Conservation (phyloP, 2,329 filamentous ascomycete species). For the Cytospora mali region DNA sequence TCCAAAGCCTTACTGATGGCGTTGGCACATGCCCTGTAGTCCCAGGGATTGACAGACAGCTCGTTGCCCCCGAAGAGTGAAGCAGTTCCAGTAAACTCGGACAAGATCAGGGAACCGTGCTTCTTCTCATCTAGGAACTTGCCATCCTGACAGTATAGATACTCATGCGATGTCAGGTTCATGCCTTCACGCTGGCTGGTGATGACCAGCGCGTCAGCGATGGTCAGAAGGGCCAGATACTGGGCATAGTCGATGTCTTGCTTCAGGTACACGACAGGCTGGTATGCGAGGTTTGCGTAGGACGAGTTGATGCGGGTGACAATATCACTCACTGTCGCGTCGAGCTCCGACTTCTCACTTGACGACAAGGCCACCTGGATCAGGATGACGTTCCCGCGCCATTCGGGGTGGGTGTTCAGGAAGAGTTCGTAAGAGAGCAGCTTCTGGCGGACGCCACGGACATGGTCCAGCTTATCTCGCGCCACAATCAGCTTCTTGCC, state of each 20-base stretch:
- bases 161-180: slow-evolving; percentile 96
- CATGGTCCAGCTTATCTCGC: slow-evolving; percentile 90
- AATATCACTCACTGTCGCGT: slow-evolving; percentile 88
- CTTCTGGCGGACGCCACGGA: slow-evolving; percentile 92
- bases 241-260: slow-evolving; percentile 93
- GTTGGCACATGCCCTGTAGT: slow-evolving; percentile 84
- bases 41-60: slow-evolving; percentile 91
- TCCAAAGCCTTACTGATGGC: slow-evolving; percentile 83
- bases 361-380: slow-evolving; percentile 94
- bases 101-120: slow-evolving; percentile 86
- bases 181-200: slow-evolving; percentile 95
- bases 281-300: slow-evolving; percentile 88
- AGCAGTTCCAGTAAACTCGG: slow-evolving; percentile 91
- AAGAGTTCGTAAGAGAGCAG: slow-evolving; percentile 90
- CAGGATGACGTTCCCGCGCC: slow-evolving; percentile 83
- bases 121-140: slow-evolving; percentile 69
- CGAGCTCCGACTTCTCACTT: slow-evolving; percentile 83
- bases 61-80: slow-evolving; percentile 81
- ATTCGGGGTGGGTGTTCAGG: slow-evolving; percentile 89
- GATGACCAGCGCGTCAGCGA: slow-evolving; percentile 91
- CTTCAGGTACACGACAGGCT: slow-evolving; percentile 90
- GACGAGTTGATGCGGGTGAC: slow-evolving; percentile 91
- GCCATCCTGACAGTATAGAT: slow-evolving; percentile 90
- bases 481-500: slow-evolving; percentile 91
- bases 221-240: slow-evolving; percentile 87